Evolutionary conservation across 768 basidiomycete genomes (phyloP).

Genomic region (Phanerodontia chrysosporium): DNA sequence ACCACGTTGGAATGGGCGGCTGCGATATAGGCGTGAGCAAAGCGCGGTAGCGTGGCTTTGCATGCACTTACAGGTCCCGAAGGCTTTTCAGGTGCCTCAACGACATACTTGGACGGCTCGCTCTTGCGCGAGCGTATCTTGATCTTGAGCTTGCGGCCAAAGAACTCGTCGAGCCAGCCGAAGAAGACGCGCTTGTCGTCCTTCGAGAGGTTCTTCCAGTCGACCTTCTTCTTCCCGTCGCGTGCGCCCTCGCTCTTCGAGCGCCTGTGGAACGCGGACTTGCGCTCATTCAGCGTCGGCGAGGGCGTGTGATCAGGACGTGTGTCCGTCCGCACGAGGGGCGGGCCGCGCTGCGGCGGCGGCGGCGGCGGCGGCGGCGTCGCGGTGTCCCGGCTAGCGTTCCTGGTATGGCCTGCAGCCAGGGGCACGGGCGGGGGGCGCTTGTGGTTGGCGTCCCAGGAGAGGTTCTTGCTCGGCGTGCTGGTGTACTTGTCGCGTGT

Average conservation of each 20-base stretch:
- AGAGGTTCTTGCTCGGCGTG: conserved; percentile 54
- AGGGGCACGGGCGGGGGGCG: conserved; percentile 37
- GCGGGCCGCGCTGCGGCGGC: conserved; percentile 4
- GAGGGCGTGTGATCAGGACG: conserved; percentile 16
- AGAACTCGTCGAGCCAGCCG: conserved; percentile 79
- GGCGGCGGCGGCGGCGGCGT: conserved; percentile 4
- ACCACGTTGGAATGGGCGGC: conserved; percentile 1
- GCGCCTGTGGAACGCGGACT: not conserved
- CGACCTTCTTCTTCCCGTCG: conserved; percentile 33
- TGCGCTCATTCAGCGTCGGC: not conserved
- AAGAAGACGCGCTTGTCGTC: conserved; percentile 75
- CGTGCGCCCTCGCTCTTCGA: not conserved
- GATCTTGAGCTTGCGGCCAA: conserved; percentile 41
- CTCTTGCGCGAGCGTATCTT: conserved; percentile 7
- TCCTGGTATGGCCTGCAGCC: not conserved
- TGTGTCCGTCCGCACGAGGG: conserved; percentile 2
- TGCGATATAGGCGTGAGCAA: not conserved
- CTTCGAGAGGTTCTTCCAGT: conserved; percentile 64
- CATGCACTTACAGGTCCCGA: conserved; percentile 1
- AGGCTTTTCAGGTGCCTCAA: not conserved
- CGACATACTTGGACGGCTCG: not conserved
- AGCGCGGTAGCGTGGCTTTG: not conserved
- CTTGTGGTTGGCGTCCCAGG: conserved; percentile 56
- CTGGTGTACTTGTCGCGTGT: conserved; percentile 56
- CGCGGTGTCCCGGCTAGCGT: not conserved